Evolutionary conservation across 345 rosid genomes (phyloP), one percentile per base, ranked within the genome.

Genomic region (Odontarrhena argentea): DNA sequence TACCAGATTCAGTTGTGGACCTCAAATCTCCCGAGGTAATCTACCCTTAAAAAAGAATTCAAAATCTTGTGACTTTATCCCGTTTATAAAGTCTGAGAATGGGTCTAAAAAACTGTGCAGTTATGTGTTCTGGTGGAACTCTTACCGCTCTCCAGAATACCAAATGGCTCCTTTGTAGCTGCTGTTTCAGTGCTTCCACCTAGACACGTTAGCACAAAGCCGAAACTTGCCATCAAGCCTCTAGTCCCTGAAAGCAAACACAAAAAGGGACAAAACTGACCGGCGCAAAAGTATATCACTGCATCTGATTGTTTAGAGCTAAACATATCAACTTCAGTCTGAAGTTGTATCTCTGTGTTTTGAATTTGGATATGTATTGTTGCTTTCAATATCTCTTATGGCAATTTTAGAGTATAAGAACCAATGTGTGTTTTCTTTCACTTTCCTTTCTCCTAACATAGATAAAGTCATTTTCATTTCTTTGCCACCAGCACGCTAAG

Each of bases 1-100:
- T 93, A 73, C 74, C 89, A 35, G 96, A 93, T 74, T 82, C 98
- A 55, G 77, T 48, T 8, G 97, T 87, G 37, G 98, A 93, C 70
- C 94, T 93, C 67, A 90, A 86, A 73, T 78, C 82, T 32, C 98
- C 98, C 1, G 97, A 86, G 88, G 98, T 87, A 73, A 56, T 7
- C 4, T 68, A 25, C 18, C 12, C 8, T 14, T 1, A 25, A n/a
- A 52, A 22, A 40, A 28, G 1, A 56, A 3, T 2, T 18, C 32
- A 28, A 40, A 28, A 53, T 40, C 57, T 28, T 60, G 35, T 58
- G 15, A 11, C 3, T 8, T 44, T 4, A n/a, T 45, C 6, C 15
- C 7, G 24, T 65, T 52, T 46, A n/a, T 9, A 36, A 59, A 46
- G 24, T 55, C 64, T 67, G 52, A 68, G 30, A 12, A 14, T 62